Base-by-base conservation (phyloP, 2,329 filamentous ascomycete genomes). In the Colletotrichum noveboracense region DNA sequence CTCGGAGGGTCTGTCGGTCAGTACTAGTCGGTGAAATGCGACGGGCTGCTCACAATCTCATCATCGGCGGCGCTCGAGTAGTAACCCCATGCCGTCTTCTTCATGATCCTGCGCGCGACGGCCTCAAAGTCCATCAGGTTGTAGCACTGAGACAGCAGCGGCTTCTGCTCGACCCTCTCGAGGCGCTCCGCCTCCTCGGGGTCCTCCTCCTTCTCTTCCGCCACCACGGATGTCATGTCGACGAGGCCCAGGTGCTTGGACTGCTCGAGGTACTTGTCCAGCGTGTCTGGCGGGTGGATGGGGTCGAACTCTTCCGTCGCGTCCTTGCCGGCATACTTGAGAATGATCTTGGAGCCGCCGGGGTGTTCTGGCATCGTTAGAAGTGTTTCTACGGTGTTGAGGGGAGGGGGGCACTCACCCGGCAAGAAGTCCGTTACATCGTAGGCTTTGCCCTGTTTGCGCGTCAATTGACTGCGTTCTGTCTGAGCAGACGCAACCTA, bases 61-160 rank as follows among this genome's bases (percentile, higher is more conserved):
- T 97, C 95, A 82, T 97, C 95, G 0, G 96, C 95, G 72, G 95
- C 96, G 82, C 94, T 97, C 1, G 95, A 98, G 85, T 99, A 99
- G 87, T 99, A 99, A 30, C 94, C 97, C 97, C 97, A 99, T 0
- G 96, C 96, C 2, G 93, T 94, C 88, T 94, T 97, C 91, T 98
- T 98, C 96, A 98, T 98, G 72, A 97, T 92, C 52, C 92, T 89
- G 80, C 94, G 93, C 7, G 97, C 97, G 43, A 98, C 96, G 5
- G 95, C 93, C 89, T 99, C 97, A 84, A 99, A 99, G 86, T 99
- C 97, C 87, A 97, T 91, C 76, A 98, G 86, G 83, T 98, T 98
- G 86, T 96, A 98, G 88, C 96, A 98, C 83, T 97, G 94, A 78
- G 94, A 93, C 76, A 98, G 87, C 62, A 93, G 88, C 1, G 96